Evolutionary conservation across 495 filamentous ascomycete genomes (phyloP), one percentile per base, ranked within the genome.

Genomic region (Aspergillus funiculosus): DNA sequence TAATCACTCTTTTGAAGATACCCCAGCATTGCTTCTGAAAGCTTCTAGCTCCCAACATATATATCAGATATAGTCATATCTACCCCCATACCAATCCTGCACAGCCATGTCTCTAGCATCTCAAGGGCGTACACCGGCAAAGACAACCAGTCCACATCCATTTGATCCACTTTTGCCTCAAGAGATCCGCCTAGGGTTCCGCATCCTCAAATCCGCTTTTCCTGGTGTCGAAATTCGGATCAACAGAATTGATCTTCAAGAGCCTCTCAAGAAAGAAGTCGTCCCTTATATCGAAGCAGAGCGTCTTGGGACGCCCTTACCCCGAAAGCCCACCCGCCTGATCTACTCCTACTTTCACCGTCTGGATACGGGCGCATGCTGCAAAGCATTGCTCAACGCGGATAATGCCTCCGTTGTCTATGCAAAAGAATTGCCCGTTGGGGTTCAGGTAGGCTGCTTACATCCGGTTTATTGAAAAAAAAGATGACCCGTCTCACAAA

Each of bases 231-330:
- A 64, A 41, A 51, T 73, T 43, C 64, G 69, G 8, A 67, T 68
- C 40, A 73, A 73, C 46, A 58, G 66, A 14, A 71, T 73, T 49
- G 69, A 73, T 51, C 58, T 73, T 6, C 60, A 69, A 8, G 67
- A 71, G 31, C 67, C 67, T 11, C 56, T 61, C 49, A 71, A 71
- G 39, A 54, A 61, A 44, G 67, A 71, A 29, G 63, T 66, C 3
- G 43, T 71, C 26, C 67, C 67, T 5, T 71, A 66, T 39, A 58
- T 71, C 9, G 67, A 71, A 47, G 66, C 67, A 5, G 67, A 71
- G 39, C 49, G 67, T 0, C 56, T 58, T 9, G 52, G 64, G 11
- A 46, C 62, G 40, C 59, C 60, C 3, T 54, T 64, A 1, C 67
- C 67, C 0, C 46, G 32, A 1, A 66, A 63, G 40, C 67, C 67